Base-by-base conservation (phyloP, 768 basidiomycete species). In the Sporobolomyces phaffii region DNA sequence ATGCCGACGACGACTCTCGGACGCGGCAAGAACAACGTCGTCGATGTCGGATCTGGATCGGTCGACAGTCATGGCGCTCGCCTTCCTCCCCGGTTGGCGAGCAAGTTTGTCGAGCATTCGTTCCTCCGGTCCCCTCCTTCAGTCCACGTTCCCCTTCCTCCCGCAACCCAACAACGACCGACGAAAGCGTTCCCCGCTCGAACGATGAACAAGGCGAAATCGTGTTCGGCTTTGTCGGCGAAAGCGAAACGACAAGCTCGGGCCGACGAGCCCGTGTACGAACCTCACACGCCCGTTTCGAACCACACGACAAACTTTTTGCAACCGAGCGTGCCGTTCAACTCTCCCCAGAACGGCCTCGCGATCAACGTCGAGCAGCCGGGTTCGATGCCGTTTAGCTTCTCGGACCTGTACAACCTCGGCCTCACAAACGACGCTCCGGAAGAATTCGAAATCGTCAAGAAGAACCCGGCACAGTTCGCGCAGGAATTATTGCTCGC, bases 1-100 rank as follows among this genome's bases (percentile, higher is more conserved):
- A 56, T 72, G 50, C 70, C 73, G 20, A 73, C 73, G 3, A 47
- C 68, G 10, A 72, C 70, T 2, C 54, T 69, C 29, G 73, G 70
- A 5, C 60, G 70, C 20, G 68, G 70, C 14, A 41, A 47, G 40
- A 67, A 67, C 54, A 54, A 68, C 54, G 36, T 60, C 20, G 58
- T 65, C 22, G 70, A 72, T 29, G 64, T 72, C 22, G 45, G 49
- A 2, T 38, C 69, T 20, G 29, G 50, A 3, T 43, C 56, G 24
- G 38, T 56, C 56, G 49, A 64, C 40, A 45, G 34, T 8, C 2
- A 15, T 22, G 48, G 56, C 15, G 10, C 22, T 24, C 38, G 17
- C 3, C 18, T 49, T 0, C 62, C 62, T 7, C 38, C 29, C 15
- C 53, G 54, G n/a, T 20, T 24, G 9, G 33, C 49, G 26, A 53